Evolutionary conservation across 2,329 filamentous ascomycete genomes (phyloP).

Genomic region (Aspergillus clavatus): DNA sequence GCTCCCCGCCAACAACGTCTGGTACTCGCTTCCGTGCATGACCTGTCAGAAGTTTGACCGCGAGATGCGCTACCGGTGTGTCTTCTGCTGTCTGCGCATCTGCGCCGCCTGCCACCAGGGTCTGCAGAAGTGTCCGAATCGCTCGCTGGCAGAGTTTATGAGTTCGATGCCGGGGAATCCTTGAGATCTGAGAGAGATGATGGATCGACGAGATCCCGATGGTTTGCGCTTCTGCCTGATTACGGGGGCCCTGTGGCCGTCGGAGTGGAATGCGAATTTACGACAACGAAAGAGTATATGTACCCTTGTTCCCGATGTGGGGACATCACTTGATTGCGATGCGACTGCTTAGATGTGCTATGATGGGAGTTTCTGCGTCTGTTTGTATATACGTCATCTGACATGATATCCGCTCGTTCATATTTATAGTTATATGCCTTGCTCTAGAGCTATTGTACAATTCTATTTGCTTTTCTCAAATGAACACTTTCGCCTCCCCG

Average conservation of each 20-base stretch:
- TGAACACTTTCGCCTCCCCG: too few species aligned
- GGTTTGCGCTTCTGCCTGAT: too few species aligned
- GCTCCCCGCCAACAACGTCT: slow-evolving; percentile 32
- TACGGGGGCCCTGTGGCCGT: too few species aligned
- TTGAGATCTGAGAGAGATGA: too few species aligned
- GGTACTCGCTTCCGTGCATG: slow-evolving; percentile 42
- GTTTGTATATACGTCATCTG: slow-evolving; percentile 2
- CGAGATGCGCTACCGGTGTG: slow-evolving; percentile 36
- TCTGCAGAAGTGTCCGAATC: slow-evolving; percentile 30
- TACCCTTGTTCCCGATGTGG: background rate
- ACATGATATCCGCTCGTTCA: background rate
- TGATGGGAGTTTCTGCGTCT: slow-evolving; percentile 8
- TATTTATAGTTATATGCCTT: slow-evolving; percentile 6
- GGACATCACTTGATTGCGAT: too few species aligned
- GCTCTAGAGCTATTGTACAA: background rate
- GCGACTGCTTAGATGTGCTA: slow-evolving; percentile 8
- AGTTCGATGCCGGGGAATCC: slow-evolving; percentile 9
- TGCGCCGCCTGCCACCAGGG: slow-evolving; percentile 32
- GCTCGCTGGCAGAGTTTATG: slow-evolving; percentile 33
- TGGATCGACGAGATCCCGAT: too few species aligned
- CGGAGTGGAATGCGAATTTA: too few species aligned
- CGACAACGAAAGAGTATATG: background rate
- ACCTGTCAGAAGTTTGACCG: slow-evolving; percentile 37
- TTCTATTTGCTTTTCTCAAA: slow-evolving; percentile 3
- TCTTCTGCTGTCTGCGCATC: slow-evolving; percentile 40